phyloP scores from a whole-genome alignment of 306 rosid genomes.

The Prunus campanulata region DNA sequence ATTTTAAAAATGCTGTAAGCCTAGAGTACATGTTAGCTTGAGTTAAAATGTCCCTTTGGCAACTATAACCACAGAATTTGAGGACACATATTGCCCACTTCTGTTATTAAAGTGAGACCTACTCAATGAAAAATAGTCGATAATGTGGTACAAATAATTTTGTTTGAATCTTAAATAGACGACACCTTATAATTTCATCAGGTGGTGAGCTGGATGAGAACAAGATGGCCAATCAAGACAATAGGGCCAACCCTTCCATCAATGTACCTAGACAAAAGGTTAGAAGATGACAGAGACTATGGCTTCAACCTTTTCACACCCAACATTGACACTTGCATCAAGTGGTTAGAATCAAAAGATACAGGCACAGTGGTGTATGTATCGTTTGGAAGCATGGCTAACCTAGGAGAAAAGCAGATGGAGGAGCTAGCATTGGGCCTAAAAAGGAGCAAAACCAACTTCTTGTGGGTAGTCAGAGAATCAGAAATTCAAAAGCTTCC shows the following conservation, averaged over 20 bases:
- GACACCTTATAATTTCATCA: background rate
- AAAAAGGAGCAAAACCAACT: background rate
- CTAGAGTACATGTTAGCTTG: background rate
- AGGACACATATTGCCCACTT: background rate
- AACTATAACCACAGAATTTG: background rate
- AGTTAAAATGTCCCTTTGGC: background rate
- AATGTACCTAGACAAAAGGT: slow-evolving; percentile 12
- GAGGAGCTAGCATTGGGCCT: slow-evolving; percentile 16
- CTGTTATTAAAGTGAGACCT: background rate
- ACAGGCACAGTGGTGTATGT: slow-evolving; percentile 17
- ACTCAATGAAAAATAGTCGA: background rate
- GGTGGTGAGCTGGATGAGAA: slow-evolving; percentile 15
- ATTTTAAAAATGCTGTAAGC: background rate
- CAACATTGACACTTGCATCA: background rate
- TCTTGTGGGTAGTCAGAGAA: slow-evolving; percentile 28
- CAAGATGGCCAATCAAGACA: slow-evolving; percentile 19
- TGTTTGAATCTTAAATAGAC: background rate
- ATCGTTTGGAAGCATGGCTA: slow-evolving; percentile 27
- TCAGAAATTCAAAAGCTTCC: slow-evolving; percentile 22
- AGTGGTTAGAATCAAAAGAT: slow-evolving; percentile 26
- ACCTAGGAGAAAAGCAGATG: slow-evolving; percentile 7
- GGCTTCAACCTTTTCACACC: slow-evolving; percentile 2
- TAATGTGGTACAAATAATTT: background rate
- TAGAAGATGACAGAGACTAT: slow-evolving; percentile 16
- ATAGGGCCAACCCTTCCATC: slow-evolving; percentile 35